phyloP scores from a whole-genome alignment of 2,329 filamentous ascomycete genomes.

The Colletotrichum cereale region DNA sequence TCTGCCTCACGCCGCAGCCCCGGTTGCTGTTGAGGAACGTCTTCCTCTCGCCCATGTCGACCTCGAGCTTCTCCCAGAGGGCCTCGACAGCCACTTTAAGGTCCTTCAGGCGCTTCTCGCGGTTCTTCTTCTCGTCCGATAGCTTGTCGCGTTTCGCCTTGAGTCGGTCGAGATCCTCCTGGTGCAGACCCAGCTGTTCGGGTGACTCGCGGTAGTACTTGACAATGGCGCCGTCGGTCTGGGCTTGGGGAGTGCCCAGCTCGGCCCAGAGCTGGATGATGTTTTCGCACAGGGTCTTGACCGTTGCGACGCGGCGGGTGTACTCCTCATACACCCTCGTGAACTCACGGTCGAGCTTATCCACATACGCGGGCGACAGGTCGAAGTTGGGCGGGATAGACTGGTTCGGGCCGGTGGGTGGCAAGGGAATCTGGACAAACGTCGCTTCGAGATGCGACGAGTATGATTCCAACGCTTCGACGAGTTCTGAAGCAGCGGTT shows the following conservation, averaged over 20 bases:
- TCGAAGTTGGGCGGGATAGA: slow-evolving; percentile 87
- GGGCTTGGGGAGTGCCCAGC: slow-evolving; percentile 91
- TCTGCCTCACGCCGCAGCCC: slow-evolving; percentile 89
- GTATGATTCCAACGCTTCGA: slow-evolving; percentile 93
- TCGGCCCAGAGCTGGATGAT: slow-evolving; percentile 97
- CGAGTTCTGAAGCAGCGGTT: slow-evolving; percentile 74
- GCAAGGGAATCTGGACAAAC: slow-evolving; percentile 87
- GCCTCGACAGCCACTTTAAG: slow-evolving; percentile 82
- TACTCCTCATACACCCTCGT: slow-evolving; percentile 97
- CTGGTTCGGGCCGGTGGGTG: slow-evolving; percentile 82
- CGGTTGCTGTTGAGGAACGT: slow-evolving; percentile 88
- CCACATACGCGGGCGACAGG: slow-evolving; percentile 89
- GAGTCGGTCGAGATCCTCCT: slow-evolving; percentile 83
- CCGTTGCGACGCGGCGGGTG: slow-evolving; percentile 80
- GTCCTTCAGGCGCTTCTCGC: slow-evolving; percentile 82
- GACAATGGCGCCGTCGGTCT: slow-evolving; percentile 89
- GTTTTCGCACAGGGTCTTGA: slow-evolving; percentile 81
- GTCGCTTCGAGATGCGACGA: slow-evolving; percentile 93
- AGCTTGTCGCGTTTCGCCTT: slow-evolving; percentile 83
- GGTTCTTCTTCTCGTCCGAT: slow-evolving; percentile 86
- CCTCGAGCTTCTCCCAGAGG: slow-evolving; percentile 88
- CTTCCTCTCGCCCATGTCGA: slow-evolving; percentile 87
- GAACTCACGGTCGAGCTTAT: slow-evolving; percentile 89
- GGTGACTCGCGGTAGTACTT: slow-evolving; percentile 91
- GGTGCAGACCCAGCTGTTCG: slow-evolving; percentile 92